phyloP scores from a whole-genome alignment of 2,329 filamentous ascomycete species.

The Fusarium haematococcum region DNA sequence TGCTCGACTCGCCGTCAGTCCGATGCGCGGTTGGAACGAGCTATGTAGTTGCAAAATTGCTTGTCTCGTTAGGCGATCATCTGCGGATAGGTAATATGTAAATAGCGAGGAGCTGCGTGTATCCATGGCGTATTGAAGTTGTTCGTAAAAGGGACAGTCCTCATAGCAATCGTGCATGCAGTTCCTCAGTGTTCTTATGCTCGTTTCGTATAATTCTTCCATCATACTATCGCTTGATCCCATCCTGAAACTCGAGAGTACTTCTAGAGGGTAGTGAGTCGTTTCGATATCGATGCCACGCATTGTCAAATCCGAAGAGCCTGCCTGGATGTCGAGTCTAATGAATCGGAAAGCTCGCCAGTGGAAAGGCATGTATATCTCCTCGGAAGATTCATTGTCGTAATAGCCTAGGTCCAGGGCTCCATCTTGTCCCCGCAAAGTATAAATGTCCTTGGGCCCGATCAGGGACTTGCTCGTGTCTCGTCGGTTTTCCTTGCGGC shows the following conservation, averaged over 20 bases:
- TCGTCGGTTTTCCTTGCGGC: not conserved
- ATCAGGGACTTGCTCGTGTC: not conserved
- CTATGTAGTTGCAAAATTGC: conserved; percentile 46
- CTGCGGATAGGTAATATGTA: conserved; percentile 45
- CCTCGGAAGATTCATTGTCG: not conserved
- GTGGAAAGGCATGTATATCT: not conserved
- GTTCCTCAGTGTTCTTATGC: conserved; percentile 34
- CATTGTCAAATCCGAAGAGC: not conserved
- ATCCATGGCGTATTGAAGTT: conserved; percentile 49
- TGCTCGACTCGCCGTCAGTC: too few relatives aligned
- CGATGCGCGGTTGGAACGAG: conserved; percentile 46
- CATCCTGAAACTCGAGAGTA: too few relatives aligned
- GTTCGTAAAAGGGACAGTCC: conserved; percentile 51
- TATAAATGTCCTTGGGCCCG: not conserved
- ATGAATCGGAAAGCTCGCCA: not conserved
- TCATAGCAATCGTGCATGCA: conserved; percentile 48
- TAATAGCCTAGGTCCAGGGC: not conserved
- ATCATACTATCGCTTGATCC: too few relatives aligned
- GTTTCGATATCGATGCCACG: not conserved
- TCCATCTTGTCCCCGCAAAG: not conserved
- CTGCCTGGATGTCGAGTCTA: not conserved
- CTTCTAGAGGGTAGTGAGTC: not conserved
- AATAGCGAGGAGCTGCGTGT: conserved; percentile 46
- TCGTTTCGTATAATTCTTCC: not conserved
- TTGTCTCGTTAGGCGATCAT: conserved; percentile 47